Base-by-base conservation (phyloP, 495 filamentous ascomycete genomes). In the Xanthoparmelia taractica region DNA sequence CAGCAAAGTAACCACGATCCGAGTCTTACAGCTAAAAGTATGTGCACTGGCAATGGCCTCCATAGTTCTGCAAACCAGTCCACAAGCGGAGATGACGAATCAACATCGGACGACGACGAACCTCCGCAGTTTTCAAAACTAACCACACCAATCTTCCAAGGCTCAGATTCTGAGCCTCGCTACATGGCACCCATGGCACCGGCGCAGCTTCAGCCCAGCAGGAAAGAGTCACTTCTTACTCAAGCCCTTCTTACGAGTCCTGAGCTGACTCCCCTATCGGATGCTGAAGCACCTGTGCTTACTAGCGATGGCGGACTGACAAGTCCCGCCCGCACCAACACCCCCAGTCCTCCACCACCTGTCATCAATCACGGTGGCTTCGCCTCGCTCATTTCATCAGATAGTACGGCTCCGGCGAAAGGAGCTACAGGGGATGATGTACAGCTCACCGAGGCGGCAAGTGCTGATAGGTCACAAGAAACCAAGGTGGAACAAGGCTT, bases 231-330 rank as follows among this genome's bases (percentile, higher is more conserved):
- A 11, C 82, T 96, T 57, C 79, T 96, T 64, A 96, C 90, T 23
- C 86, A 84, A 71, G 91, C 89, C 27, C 80, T 95, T 55, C 83
- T 86, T 70, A 85, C 77, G 65, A 84, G 81, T 62, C 84, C 87
- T 5, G 84, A 86, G 58, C 71, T 78, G 58, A 79, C 29, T 67
- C 72, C 57, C 72, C 78, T 55, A 65, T 72, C 58, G 70, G 71
- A 69, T 65, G 71, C 41, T 66, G 69, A 67, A 75, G 59, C 72
- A 58, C 43, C 70, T 70, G 41, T 70, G 65, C 78, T 96, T 59
- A 96, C 91, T 34, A 96, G 91, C 74, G 94, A 96, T 70, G 94
- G 88, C 45, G 93, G 90, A 55, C 75, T 91, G 47, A 96, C 92
- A n/a, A 95, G 91, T 67, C 91, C 94, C 50, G 85, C 91, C n/a